Evolutionary conservation across 129 eudicot species (phyloP), one percentile per base, ranked within the genome.

Genomic region (Chrysanthemum lavandulifolium): DNA sequence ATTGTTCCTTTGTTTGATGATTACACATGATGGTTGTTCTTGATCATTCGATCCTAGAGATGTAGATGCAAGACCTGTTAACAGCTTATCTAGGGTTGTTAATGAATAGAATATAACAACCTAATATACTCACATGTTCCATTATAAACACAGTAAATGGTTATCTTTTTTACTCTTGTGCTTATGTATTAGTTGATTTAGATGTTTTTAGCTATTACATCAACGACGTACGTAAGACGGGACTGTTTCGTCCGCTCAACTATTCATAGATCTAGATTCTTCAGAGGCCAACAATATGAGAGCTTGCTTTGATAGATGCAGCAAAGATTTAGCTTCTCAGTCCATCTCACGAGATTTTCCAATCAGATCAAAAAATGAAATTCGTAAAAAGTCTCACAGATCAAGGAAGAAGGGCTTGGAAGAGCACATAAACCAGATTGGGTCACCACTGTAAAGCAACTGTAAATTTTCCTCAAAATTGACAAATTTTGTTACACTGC

Each of bases 351-450:
- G 81, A 75, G 99, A 94, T 47, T 71, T 89, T 23, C 87, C 88
- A 15, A 86, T 87, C 10, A 96, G 82, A 59, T 72, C 82, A n/a
- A 94, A 76, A 72, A 84, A 78, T 61, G 97, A 90, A 61, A 81
- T 58, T 7, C 89, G 97, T 13, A 94, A 90, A 81, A 78, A 51
- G 21, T 94, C 12, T 85, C 89, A 50, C 97, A 94, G 81, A 94
- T 94, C 47, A 90, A 88, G 77, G 91, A 86, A 36, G 97, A 94
- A 75, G 96, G 96, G 6, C 89, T 94, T 2, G 98, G 98, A 21
- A 84, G 99, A 78, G 86, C 93, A 63, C 92, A 87, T 15, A 94
- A 84, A 74, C 91, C 99, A 1, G 97, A 94, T 58, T 94, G 99
- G 99, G 85, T 23, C 25, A 23, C 87, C 48, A 82, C 96, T 3